Base-by-base conservation (phyloP, 2,329 filamentous ascomycete species). In the Neoascochyta sp. region DNA sequence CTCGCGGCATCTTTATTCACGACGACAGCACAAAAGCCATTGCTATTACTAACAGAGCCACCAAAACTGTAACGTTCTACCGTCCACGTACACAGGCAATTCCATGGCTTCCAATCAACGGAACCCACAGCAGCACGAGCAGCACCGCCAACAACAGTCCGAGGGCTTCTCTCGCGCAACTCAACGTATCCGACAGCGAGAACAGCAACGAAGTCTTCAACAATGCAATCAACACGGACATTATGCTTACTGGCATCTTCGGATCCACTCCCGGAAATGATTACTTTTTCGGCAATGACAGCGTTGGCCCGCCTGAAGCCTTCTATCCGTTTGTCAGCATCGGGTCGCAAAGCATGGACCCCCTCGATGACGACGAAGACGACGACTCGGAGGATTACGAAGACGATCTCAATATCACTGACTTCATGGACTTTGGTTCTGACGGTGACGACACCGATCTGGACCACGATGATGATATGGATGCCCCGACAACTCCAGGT, bases 221-320 rank as follows among this genome's bases (percentile, higher is more conserved):
- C 22, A 58, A 56, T 20, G 43, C 50, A 15, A 37, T 52, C 19
- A 44, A 41, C 11, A 79, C 80, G 33, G 83, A 86, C 36, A 73
- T 89, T 43, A 88, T 89, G 83, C 79, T 89, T 66, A 81, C 81
- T 27, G 81, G 80, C 47, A 80, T 87, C 65, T 73, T 80, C 32
- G 60, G 61, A 9, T 51, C 53, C 15, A 49, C 51, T 18, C 52
- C 58, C 13, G 65, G 66, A 13, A 70, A 68, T 30, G 66, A 70
- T 23, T 60, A 65, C 32, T 60, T 66, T 14, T 64, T 71, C 20
- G 66, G 64, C 43, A 77, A 76, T 4, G 79, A 84, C 52, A 72
- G 78, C n/a, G 71, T 86, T 51, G 83, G 83, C 1, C 81, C 83
- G 2, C 73, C 80, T 0, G 83, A 88, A 61, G 82, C 83, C 6